Percentiles rank a stretch among this genome's conserved stretches.
Evolutionary conservation across 2,329 filamentous ascomycete genomes (phyloP).

Genomic region (Fusarium gaditjirri): DNA sequence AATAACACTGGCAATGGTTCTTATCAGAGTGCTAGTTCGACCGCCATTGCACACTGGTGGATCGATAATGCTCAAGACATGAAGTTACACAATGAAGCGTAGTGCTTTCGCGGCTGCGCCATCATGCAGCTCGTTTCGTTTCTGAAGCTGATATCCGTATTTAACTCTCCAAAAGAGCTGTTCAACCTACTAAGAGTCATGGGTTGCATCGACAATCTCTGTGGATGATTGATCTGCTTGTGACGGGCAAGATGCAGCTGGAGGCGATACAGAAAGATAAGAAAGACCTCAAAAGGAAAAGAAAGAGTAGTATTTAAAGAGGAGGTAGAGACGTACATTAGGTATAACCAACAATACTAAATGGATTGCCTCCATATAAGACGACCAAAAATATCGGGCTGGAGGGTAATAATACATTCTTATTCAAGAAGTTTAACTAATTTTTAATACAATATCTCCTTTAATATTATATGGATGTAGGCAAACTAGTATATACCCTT

Average conservation of each 20-base stretch:
- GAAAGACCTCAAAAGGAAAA: not conserved
- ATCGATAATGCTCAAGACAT: not conserved
- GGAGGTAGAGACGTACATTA: slow-evolving; percentile 6
- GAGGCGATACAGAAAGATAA: not conserved
- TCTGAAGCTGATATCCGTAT: not conserved
- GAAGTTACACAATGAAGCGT: not conserved
- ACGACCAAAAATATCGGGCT: not conserved
- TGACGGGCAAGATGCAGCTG: not conserved
- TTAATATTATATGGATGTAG: no score
- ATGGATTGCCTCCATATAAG: slow-evolving; percentile 4
- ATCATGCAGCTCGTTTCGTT: slow-evolving; percentile 3
- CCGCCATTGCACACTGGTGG: slow-evolving; percentile 40
- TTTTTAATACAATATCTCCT: not conserved
- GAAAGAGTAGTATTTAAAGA: slow-evolving; percentile 12
- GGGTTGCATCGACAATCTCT: slow-evolving; percentile 6
- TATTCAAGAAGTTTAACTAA: not conserved
- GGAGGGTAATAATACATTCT: not conserved
- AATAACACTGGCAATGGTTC: slow-evolving; percentile 25
- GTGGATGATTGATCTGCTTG: slow-evolving; percentile 3
- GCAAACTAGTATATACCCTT: no score
- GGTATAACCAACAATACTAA: not conserved
- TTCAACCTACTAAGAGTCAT: slow-evolving; percentile 10
- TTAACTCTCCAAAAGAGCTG: slow-evolving; percentile 27
- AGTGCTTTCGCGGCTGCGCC: not conserved
- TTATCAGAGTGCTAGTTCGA: slow-evolving; percentile 13